phyloP scores from a whole-genome alignment of 805 yeast species.

The Cyberlindnera japonica region DNA sequence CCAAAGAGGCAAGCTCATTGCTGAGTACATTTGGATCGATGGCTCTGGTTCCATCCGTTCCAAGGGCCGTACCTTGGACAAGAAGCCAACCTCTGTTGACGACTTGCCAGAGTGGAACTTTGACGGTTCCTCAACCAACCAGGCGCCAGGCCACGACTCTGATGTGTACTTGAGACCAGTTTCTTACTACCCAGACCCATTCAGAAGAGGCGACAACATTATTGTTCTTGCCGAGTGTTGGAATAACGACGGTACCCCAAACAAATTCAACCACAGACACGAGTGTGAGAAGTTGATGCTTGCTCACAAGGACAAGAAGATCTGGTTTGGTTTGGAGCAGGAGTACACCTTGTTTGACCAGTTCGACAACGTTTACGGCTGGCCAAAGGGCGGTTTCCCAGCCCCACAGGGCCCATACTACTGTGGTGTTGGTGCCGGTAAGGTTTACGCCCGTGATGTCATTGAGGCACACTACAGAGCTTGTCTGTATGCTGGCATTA shows the following conservation, averaged over 20 bases:
- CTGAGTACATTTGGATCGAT: slow-evolving; percentile 98
- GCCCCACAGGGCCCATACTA: slow-evolving; percentile 99
- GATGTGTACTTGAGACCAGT: slow-evolving; percentile 95
- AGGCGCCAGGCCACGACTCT: slow-evolving; percentile 97
- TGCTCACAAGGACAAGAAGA: slow-evolving; percentile 78
- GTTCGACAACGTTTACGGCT: slow-evolving; percentile 86
- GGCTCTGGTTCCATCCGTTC: slow-evolving; percentile 88
- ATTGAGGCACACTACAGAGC: slow-evolving; percentile 99
- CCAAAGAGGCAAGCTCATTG: slow-evolving; percentile 83
- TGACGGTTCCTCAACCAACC: slow-evolving; percentile 97
- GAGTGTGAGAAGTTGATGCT: slow-evolving; percentile 93
- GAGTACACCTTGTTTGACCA: slow-evolving; percentile 96
- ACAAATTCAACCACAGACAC: slow-evolving; percentile 97
- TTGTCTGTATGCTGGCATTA: slow-evolving; percentile 87
- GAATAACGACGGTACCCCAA: slow-evolving; percentile 98
- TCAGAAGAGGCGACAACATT: slow-evolving; percentile 96
- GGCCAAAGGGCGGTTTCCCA: slow-evolving; percentile 99
- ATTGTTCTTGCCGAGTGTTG: slow-evolving; percentile 94
- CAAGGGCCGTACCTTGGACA: slow-evolving; percentile 82
- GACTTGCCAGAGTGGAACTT: slow-evolving; percentile 99
- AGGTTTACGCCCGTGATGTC: slow-evolving; percentile 95
- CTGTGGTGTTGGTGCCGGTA: slow-evolving; percentile 99
- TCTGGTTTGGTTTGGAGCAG: slow-evolving; percentile 99
- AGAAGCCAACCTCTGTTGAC: slow-evolving; percentile 65
- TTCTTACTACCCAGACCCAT: slow-evolving; percentile 92